Percentiles rank a stretch among this genome's conserved stretches.
Evolutionary conservation across 495 filamentous ascomycete species (phyloP).

Genomic region (Neurospora tetrasperma): DNA sequence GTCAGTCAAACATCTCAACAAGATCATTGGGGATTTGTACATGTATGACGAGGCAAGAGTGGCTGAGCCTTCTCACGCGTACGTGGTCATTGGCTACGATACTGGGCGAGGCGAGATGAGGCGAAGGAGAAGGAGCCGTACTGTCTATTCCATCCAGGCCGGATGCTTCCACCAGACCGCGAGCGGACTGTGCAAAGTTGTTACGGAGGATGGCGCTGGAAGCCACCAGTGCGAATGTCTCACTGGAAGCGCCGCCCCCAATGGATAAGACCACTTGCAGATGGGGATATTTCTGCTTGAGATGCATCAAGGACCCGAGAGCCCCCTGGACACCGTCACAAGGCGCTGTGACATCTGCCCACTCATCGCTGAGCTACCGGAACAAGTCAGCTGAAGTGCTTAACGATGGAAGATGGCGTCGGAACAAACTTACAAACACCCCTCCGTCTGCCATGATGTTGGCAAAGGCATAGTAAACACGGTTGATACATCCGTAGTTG

Average conservation of each 20-base stretch:
- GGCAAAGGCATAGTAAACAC: constrained; percentile 87
- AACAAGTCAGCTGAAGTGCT: constrained; percentile 15
- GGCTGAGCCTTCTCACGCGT: constrained; percentile 1
- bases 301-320: constrained; percentile 60
- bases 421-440: constrained; percentile 55
- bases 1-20: constrained; percentile 10
- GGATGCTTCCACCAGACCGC: constrained; percentile 60
- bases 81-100: constrained; percentile 4
- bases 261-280: constrained; percentile 78
- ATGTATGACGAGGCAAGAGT: constrained; percentile 3
- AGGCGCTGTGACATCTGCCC: constrained; percentile 68
- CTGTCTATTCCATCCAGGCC: constrained; percentile 81
- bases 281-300: constrained; percentile 67
- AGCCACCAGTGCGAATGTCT: constrained; percentile 68
- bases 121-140: constrained; percentile 29
- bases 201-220: constrained; percentile 48
- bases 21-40: constrained; percentile 1
- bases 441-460: constrained; percentile 71
- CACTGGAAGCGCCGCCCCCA: constrained; percentile 70
- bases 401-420: constrained; percentile 3
- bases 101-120: constrained; percentile 1
- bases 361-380: constrained; percentile 71
- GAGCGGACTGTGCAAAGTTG: constrained; percentile 63
- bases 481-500: constrained; percentile 51
- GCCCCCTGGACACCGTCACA: constrained; percentile 73